Base-by-base conservation (phyloP, 257 asterid genomes). In the Ehretia macrophylla region DNA sequence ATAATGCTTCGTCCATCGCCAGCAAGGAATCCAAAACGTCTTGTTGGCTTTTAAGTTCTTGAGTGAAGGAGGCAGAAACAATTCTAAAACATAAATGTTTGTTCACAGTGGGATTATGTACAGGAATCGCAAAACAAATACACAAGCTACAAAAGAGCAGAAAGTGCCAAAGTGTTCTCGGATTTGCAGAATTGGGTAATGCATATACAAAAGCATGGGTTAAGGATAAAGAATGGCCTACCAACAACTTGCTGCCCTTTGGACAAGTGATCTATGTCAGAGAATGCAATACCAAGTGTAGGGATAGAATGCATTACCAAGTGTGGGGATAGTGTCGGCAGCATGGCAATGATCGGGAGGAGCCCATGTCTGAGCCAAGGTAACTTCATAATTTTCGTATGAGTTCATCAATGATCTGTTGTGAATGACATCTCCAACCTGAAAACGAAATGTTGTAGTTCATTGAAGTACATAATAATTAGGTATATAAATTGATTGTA, bases 131-230 rank as follows among this genome's bases (percentile, higher is more conserved):
- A 20, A 69, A 58, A 42, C 69, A 62, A 48, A 64, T 56, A 44
- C 42, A 21, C 46, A 69, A 51, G 47, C 64, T 58, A 50, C 38
- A 69, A n/a, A 47, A 64, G 58, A 5, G 74, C 74, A 49, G 61
- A 69, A 53, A 56, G 74, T 52, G 56, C 64, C 64, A 62, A 63
- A 27, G 74, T 68, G 63, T 69, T 61, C 50, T 69, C 74, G 32
- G 65, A 39, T 63, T 69, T 63, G 50, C 69, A 38, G 17, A 56
- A 56, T 56, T 55, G 39, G 18, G 74, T 69, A 21, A 69, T 58
- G 50, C 55, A 64, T 17, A 37, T 27, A 32, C 60, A 69, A 58
- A 56, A 69, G 59, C 64, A 69, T 14, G 58, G 32, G 35, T 51
- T 56, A 9, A n/a, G 64, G 11, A 64, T 35, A 17, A 56, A 42